A percentile compares a stretch with the other conserved stretches of the same genome.
Conservation (phyloP, 2,329 filamentous ascomycete genomes). For the Diaporthe vexans region DNA sequence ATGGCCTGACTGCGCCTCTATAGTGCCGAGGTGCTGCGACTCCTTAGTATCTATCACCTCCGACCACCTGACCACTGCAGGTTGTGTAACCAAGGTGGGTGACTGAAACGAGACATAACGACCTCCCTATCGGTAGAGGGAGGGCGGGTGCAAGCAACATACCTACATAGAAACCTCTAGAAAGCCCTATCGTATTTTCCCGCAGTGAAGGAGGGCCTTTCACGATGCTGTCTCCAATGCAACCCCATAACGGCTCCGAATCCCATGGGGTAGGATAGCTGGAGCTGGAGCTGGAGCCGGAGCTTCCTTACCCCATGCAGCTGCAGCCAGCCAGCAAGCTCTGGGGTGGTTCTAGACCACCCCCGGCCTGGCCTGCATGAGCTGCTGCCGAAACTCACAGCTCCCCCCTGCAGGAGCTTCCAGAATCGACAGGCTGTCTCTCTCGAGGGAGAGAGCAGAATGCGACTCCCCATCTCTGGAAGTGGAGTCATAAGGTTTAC, state of each 20-base stretch:
- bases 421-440: not conserved
- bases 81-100: conserved; percentile 8
- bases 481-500: not conserved
- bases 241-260: not conserved
- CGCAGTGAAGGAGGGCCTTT: not conserved
- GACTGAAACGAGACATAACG: conserved; percentile 23
- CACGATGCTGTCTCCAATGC: conserved; percentile 9
- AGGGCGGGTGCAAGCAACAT: not conserved
- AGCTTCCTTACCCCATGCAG: not conserved
- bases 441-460: no score
- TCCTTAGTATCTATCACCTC: conserved; percentile 12
- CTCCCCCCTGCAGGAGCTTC: conserved; percentile 22
- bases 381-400: not conserved
- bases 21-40: conserved; percentile 1
- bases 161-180: not conserved
- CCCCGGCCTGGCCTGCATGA: not conserved
- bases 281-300: not conserved
- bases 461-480: not conserved
- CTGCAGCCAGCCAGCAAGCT: no score
- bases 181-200: not conserved
- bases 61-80: conserved; percentile 6
- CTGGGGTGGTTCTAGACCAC: conserved; percentile 20
- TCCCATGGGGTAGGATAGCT: not conserved
- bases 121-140: not conserved
- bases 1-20: conserved; percentile 24